Conservation (phyloP, 805 yeast species). For the Danielozyma ontarioensis region DNA sequence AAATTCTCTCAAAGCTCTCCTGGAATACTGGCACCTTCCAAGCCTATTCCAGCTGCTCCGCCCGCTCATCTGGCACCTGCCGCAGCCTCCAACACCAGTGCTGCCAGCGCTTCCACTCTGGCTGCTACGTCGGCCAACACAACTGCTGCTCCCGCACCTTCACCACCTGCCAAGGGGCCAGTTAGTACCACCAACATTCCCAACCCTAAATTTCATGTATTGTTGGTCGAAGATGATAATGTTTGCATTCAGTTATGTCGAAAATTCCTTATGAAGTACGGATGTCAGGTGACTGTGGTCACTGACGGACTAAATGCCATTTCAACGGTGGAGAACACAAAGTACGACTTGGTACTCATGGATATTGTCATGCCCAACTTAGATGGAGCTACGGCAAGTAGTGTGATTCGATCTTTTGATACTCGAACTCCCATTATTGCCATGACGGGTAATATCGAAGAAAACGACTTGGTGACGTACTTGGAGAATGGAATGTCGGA, state of each 20-base stretch:
- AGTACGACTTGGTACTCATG: slow-evolving; percentile 76
- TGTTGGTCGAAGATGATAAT: slow-evolving; percentile 75
- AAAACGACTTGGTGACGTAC: slow-evolving; percentile 73
- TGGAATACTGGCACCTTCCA: slow-evolving; percentile 3
- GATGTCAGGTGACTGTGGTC: slow-evolving; percentile 89
- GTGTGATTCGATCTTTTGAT: slow-evolving; percentile 81
- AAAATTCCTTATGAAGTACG: slow-evolving; percentile 78
- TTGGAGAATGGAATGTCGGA: slow-evolving; percentile 88
- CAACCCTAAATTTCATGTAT: slow-evolving; percentile 58
- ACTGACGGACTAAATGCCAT: slow-evolving; percentile 91
- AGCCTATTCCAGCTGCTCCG: not conserved
- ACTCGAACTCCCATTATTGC: slow-evolving; percentile 86
- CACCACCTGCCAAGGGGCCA: slow-evolving; percentile 10
- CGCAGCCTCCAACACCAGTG: slow-evolving; percentile 1
- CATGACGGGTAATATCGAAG: slow-evolving; percentile 87
- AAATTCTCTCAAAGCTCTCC: no score
- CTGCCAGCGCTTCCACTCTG: not conserved
- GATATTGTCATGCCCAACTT: slow-evolving; percentile 87
- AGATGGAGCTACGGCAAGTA: slow-evolving; percentile 88
- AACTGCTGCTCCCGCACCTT: not conserved
- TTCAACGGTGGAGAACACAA: slow-evolving; percentile 60
- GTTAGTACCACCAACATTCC: slow-evolving; percentile 14
- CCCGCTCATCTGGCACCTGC: slow-evolving; percentile 1
- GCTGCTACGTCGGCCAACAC: slow-evolving; percentile 2
- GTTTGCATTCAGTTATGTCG: slow-evolving; percentile 80